Conservation (phyloP, 805 yeast genomes). For the Candida tallmaniae region DNA sequence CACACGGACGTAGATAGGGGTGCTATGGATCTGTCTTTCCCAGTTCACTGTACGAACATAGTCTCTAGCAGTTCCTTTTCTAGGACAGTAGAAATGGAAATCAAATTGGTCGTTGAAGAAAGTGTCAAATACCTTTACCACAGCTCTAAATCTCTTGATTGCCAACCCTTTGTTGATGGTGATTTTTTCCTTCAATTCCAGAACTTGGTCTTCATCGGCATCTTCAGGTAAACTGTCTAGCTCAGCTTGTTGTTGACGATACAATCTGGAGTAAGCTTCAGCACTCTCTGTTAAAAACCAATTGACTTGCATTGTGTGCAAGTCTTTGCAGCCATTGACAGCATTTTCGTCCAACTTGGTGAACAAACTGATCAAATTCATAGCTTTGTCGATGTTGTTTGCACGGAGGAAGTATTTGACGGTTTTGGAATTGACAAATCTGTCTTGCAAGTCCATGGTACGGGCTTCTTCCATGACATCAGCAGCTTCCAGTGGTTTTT, state of each 20-base stretch:
- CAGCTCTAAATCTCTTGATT: constrained; percentile 68
- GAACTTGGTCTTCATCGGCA: constrained; percentile 9
- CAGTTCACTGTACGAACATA: constrained; percentile 73
- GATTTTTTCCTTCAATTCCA: constrained; percentile 38
- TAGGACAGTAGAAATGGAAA: constrained; percentile 87
- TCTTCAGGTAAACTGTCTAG: constrained; percentile 14
- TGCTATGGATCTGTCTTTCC: constrained; percentile 71
- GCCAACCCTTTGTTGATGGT: constrained; percentile 62
- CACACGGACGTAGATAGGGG: constrained; percentile 71
- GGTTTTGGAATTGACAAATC: constrained; percentile 85
- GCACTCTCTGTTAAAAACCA: constrained; percentile 88
- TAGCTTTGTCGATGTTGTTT: constrained; percentile 67
- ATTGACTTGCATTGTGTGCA: constrained; percentile 84
- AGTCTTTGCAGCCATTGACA: constrained; percentile 79
- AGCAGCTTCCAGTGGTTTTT: constrained; percentile 60
- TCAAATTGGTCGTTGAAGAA: constrained; percentile 85
- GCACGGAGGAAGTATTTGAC: constrained; percentile 81
- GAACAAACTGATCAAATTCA: constrained; percentile 69
- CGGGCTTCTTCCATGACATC: constrained; percentile 67
- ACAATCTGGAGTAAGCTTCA: constrained; percentile 68
- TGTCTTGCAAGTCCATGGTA: constrained; percentile 75
- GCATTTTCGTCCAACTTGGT: constrained; percentile 74
- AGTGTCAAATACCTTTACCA: constrained; percentile 62
- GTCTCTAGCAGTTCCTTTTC: constrained; percentile 86
- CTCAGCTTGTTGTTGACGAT: constrained; percentile 22